Evolutionary conservation across 2,329 filamentous ascomycete species (phyloP).

Genomic region (Fragosphaeria purpurea): DNA sequence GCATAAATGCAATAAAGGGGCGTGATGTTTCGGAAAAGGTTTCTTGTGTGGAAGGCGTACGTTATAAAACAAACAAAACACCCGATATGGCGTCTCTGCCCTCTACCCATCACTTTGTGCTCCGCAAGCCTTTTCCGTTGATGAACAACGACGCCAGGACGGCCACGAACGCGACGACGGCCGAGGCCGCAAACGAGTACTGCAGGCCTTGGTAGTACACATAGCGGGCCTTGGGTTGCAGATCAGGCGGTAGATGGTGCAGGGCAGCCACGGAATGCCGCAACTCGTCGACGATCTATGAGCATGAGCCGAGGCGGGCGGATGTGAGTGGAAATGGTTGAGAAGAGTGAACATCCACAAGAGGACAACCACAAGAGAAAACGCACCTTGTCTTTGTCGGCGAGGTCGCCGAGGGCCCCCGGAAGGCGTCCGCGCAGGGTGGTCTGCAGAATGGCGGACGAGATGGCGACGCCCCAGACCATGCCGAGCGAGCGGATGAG

Average conservation of each 20-base stretch:
- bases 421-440: conserved; percentile 45
- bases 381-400: conserved; percentile 51
- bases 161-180: conserved; percentile 38
- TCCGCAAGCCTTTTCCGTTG: conserved; percentile 1
- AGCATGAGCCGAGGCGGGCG: too few species aligned
- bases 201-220: conserved; percentile 52
- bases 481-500: conserved; percentile 52
- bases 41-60: too few species aligned
- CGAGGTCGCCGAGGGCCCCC: conserved; percentile 36
- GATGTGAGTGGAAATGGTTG: too few species aligned
- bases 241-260: conserved; percentile 41
- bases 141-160: conserved; percentile 17
- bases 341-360: too few species aligned
- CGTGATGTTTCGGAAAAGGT: too few species aligned
- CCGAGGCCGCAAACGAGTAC: conserved; percentile 46
- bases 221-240: conserved; percentile 44
- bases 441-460: conserved; percentile 53
- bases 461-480: conserved; percentile 54
- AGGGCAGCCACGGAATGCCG: conserved; percentile 50
- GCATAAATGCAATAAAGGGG: too few species aligned
- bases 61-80: too few species aligned
- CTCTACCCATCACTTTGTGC: conserved; percentile 1
- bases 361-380: too few species aligned
- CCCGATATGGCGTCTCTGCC: too few species aligned
- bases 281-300: conserved; percentile 52